Conservation (phyloP, 2,329 filamentous ascomycete genomes). For the Penicillium thymicola region DNA sequence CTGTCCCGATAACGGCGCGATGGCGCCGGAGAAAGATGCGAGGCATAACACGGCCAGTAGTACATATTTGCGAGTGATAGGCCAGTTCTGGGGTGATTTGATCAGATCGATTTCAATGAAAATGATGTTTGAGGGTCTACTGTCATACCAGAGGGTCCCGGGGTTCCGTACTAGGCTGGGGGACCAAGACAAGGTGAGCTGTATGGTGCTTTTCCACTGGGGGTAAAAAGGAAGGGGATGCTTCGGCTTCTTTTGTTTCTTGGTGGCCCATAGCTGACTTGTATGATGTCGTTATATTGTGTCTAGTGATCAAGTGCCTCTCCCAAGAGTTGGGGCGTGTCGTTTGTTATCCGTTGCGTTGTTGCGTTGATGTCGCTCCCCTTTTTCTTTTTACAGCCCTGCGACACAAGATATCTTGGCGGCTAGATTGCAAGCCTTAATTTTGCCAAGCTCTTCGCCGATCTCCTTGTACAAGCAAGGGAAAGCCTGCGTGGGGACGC, state of each 20-base stretch:
- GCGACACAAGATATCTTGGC: background rate
- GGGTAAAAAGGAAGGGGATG: background rate
- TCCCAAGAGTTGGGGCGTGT: background rate
- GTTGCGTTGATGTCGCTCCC: background rate
- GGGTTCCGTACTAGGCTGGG: constrained; percentile 33
- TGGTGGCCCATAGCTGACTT: constrained; percentile 5
- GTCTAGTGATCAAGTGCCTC: background rate
- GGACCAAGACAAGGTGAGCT: constrained; percentile 36
- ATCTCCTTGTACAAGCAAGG: background rate
- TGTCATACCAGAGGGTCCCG: constrained; percentile 35
- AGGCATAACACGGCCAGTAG: constrained; percentile 36
- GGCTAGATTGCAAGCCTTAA: background rate
- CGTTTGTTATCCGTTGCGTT: background rate
- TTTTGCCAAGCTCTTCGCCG: constrained; percentile 1
- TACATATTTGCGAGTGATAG: constrained; percentile 29
- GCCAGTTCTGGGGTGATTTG: constrained; percentile 34
- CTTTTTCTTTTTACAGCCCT: background rate
- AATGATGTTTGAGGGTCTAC: background rate
- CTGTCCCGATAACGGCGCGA: constrained; percentile 36
- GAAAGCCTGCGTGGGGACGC: background rate
- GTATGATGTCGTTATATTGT: background rate
- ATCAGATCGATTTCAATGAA: background rate
- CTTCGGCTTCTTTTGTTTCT: constrained; percentile 9
- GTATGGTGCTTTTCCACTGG: background rate
- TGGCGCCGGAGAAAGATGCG: constrained; percentile 36